phyloP scores from a whole-genome alignment of 179 eudicot genomes.

The Silene noctiflora region DNA sequence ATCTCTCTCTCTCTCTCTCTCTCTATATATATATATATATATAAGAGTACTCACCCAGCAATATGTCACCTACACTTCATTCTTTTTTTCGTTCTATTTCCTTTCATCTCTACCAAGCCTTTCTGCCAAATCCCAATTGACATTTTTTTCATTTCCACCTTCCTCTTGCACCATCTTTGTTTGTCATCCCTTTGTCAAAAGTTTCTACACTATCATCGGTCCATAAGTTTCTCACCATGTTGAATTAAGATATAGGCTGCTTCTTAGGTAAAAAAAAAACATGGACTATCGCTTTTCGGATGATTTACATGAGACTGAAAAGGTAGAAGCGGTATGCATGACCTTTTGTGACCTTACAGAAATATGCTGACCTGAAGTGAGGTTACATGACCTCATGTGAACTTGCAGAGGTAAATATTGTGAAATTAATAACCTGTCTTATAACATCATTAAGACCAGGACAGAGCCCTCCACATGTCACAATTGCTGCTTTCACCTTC shows the following conservation, averaged over 20 bases:
- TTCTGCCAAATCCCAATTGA: no score
- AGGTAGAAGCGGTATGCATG: not conserved
- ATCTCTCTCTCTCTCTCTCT: no score
- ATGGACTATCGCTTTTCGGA: not conserved
- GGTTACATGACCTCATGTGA: not conserved
- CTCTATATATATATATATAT: no score
- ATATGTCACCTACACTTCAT: no score
- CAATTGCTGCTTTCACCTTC: conserved; percentile 50
- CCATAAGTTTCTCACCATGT: not conserved
- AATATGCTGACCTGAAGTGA: not conserved
- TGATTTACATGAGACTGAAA: not conserved
- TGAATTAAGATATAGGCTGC: not conserved
- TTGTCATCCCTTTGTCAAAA: not conserved
- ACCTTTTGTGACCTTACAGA: not conserved
- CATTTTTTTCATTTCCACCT: no score
- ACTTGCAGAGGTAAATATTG: not conserved
- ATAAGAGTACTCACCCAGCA: no score
- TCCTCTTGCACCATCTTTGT: not conserved
- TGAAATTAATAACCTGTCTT: conserved; percentile 38
- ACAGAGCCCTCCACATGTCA: conserved; percentile 55
- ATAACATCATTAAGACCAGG: conserved; percentile 59
- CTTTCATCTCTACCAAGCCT: no score
- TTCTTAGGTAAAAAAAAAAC: not conserved
- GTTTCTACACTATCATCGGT: not conserved
- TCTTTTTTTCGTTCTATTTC: no score